Percentiles rank a stretch among this genome's conserved stretches.
phyloP scores from a whole-genome alignment of 140 eudicot species.

The Cichorium intybus region DNA sequence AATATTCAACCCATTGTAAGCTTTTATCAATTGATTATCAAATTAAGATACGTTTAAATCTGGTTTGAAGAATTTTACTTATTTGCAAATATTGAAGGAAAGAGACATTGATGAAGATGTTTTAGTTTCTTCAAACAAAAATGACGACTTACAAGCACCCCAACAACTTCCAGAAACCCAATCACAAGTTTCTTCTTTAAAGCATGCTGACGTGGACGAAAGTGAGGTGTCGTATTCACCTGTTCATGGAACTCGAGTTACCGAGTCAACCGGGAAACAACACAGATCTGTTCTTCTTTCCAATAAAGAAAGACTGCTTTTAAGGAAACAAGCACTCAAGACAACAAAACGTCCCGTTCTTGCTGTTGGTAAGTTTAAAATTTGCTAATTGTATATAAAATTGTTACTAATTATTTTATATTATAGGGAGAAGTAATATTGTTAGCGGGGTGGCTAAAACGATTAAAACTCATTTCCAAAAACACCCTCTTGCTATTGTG shows the following conservation, averaged over 20 bases:
- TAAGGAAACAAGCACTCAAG: conserved; percentile 86
- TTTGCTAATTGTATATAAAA: background rate
- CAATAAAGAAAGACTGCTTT: conserved; percentile 80
- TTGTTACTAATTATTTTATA: background rate
- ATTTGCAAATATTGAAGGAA: conserved; percentile 36
- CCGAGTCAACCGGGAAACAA: conserved; percentile 28
- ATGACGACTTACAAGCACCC: conserved; percentile 25
- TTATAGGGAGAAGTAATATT: conserved; percentile 74
- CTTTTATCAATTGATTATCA: too few species aligned
- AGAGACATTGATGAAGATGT: conserved; percentile 25
- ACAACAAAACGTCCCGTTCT: conserved; percentile 65
- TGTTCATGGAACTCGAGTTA: conserved; percentile 14
- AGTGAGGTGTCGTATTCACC: conserved; percentile 15
- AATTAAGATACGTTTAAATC: too few species aligned
- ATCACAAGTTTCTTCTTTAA: too few species aligned
- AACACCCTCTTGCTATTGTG: conserved; percentile 86
- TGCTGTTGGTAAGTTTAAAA: conserved; percentile 65
- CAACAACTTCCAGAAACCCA: conserved; percentile 15
- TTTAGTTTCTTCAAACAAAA: conserved; percentile 18
- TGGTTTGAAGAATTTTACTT: too few species aligned
- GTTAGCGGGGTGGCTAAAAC: conserved; percentile 80
- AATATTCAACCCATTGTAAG: conserved; percentile 28
- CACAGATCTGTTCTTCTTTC: conserved; percentile 58
- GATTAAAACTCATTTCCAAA: conserved; percentile 70
- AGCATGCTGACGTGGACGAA: too few species aligned